These are phyloP conservation scores for Mucor circinelloides DNA, from an alignment of 371 early-diverging fungal species.

Conservation along the genomic window DNA sequence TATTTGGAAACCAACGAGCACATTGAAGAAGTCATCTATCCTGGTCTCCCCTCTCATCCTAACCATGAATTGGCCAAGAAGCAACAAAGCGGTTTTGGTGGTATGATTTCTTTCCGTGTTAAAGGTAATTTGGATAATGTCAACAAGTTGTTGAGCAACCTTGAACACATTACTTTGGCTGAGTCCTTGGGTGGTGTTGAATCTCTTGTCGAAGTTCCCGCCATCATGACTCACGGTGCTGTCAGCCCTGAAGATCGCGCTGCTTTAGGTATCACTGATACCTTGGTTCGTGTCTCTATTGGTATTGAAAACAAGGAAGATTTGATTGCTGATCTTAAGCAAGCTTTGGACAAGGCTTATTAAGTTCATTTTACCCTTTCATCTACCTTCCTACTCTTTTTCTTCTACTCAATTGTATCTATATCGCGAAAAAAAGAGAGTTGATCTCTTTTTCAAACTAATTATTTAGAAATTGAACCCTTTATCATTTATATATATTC, in stretches of 20 bases:
- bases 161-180: constrained; percentile 80
- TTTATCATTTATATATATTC: neutral
- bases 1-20: constrained; percentile 64
- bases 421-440: neutral
- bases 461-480: neutral
- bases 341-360: constrained; percentile 58
- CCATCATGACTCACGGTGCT: constrained; percentile 88
- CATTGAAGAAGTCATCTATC: constrained; percentile 82
- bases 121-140: constrained; percentile 71
- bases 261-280: constrained; percentile 81
- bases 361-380: constrained; percentile 5
- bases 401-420: neutral
- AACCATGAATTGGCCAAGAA: constrained; percentile 82
- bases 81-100: constrained; percentile 83
- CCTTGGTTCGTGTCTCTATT: constrained; percentile 78
- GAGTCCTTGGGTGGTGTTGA: constrained; percentile 91
- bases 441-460: neutral
- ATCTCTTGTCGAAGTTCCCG: constrained; percentile 79
- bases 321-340: constrained; percentile 68
- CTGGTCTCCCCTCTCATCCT: constrained; percentile 80
- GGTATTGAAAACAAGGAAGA: constrained; percentile 87
- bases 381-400: neutral
- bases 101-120: constrained; percentile 87
- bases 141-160: constrained; percentile 68
- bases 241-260: constrained; percentile 77